Conservation (phyloP, 345 rosid genomes). For the Turritis glabra region DNA sequence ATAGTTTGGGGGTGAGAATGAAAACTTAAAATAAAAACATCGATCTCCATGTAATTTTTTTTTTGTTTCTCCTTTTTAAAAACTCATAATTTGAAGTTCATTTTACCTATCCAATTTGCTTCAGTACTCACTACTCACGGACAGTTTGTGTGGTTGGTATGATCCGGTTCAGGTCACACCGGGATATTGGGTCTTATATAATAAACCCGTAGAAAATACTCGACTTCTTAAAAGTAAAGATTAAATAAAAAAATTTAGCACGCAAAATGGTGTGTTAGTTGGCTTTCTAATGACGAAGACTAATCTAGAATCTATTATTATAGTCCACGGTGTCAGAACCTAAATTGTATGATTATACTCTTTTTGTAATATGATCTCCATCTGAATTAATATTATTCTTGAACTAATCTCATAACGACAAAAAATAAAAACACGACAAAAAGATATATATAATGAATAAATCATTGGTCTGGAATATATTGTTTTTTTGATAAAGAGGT, state of each 20-base stretch:
- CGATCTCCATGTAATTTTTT: conserved; percentile 23
- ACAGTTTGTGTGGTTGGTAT: background rate
- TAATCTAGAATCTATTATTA: conserved; percentile 7
- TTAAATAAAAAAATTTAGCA: background rate
- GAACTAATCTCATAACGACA: conserved; percentile 13
- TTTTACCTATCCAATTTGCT: background rate
- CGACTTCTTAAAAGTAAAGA: background rate
- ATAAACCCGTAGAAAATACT: background rate
- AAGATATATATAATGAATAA: background rate
- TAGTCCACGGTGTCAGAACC: background rate
- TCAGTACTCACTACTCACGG: background rate
- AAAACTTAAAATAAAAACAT: conserved; percentile 27
- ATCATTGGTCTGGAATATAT: background rate
- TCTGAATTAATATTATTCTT: background rate
- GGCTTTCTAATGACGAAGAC: conserved; percentile 23
- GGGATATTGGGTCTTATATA: background rate
- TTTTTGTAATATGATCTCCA: background rate
- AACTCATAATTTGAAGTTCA: background rate
- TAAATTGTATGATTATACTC: background rate
- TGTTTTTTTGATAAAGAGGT: background rate
- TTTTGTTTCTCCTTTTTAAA: background rate
- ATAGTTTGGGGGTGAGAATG: conserved; percentile 39
- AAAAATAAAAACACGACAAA: conserved; percentile 24
- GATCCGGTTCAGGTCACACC: background rate
- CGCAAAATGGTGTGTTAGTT: conserved; percentile 19